These are phyloP conservation scores for Cyphellophora attinorum DNA, from an alignment of 2,329 filamentous ascomycete species.

Conservation along the genomic window DNA sequence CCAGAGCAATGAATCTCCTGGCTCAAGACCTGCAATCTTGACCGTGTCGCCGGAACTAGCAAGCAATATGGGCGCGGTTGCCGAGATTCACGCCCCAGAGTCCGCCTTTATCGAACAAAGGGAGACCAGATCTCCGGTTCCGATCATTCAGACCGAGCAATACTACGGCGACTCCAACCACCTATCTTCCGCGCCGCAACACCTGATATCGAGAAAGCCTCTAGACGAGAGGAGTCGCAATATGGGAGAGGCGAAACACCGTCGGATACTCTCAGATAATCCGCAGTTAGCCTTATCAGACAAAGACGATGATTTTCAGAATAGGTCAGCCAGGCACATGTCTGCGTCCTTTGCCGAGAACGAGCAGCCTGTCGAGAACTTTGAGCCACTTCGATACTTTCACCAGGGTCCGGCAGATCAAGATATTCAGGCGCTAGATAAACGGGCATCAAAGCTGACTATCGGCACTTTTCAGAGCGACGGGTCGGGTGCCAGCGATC, in stretches of 20 bases:
- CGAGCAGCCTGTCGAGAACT: slow-evolving; percentile 24
- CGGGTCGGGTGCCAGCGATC: slow-evolving; percentile 36
- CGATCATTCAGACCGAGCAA: slow-evolving; percentile 4
- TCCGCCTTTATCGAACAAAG: slow-evolving; percentile 3
- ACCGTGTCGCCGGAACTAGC: not conserved
- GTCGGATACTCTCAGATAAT: slow-evolving; percentile 12
- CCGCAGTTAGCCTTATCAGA: slow-evolving; percentile 1
- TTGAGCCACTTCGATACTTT: slow-evolving; percentile 42
- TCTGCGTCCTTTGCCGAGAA: slow-evolving; percentile 11
- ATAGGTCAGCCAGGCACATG: slow-evolving; percentile 18
- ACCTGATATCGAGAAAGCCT: slow-evolving; percentile 1
- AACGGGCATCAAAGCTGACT: slow-evolving; percentile 20
- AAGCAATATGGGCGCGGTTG: slow-evolving; percentile 2
- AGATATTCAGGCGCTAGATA: slow-evolving; percentile 10
- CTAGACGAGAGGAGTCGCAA: not conserved
- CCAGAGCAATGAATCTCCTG: not conserved
- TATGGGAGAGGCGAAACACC: slow-evolving; percentile 4
- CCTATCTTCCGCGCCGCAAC: slow-evolving; percentile 3
- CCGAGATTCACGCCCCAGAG: slow-evolving; percentile 10
- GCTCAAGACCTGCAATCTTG: not conserved
- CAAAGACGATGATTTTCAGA: slow-evolving; percentile 6
- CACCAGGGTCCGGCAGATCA: slow-evolving; percentile 37
- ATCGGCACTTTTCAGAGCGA: slow-evolving; percentile 20
- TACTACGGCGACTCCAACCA: slow-evolving; percentile 4
- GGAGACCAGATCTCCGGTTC: not conserved